A percentile compares a stretch with the other conserved stretches of the same genome.
Evolutionary conservation across 352 stramenopile species (phyloP).

Genomic region (Globisporangium polare): DNA sequence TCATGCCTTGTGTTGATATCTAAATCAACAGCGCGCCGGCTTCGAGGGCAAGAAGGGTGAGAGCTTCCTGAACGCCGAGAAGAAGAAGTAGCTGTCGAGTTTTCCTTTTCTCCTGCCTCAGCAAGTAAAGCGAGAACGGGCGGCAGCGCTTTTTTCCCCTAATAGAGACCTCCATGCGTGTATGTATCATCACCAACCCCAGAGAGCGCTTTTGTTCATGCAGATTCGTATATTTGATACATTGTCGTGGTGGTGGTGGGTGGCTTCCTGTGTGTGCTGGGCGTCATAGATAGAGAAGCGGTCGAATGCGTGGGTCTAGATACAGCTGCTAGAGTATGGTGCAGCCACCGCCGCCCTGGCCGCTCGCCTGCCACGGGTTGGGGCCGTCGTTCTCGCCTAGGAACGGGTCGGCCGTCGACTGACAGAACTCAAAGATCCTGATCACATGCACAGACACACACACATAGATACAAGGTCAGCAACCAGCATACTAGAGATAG

Average conservation of each 20-base stretch:
- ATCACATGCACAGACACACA: neutral
- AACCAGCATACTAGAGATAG: neutral
- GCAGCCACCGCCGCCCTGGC: constrained; percentile 59
- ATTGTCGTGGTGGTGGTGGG: too few relatives aligned
- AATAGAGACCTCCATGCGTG: constrained; percentile 10
- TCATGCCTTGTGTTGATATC: constrained; percentile 6
- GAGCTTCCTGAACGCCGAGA: constrained; percentile 56
- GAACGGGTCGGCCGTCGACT: constrained; percentile 67
- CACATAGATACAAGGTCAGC: neutral
- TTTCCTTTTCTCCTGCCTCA: neutral
- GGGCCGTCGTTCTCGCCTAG: constrained; percentile 69
- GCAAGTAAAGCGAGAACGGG: neutral
- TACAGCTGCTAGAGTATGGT: constrained; percentile 55
- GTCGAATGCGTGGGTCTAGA: too few relatives aligned
- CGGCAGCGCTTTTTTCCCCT: neutral
- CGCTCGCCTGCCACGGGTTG: constrained; percentile 70
- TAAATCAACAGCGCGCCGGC: constrained; percentile 53
- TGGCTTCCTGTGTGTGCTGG: too few relatives aligned
- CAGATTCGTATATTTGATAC: constrained; percentile 6
- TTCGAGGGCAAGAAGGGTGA: constrained; percentile 84
- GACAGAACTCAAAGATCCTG: constrained; percentile 73
- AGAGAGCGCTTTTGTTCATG: neutral
- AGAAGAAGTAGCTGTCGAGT: constrained; percentile 34
- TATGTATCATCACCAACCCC: neutral
- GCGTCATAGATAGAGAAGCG: too few relatives aligned